phyloP scores from a whole-genome alignment of 208 protist genomes.

The Trypanosoma lewisi region DNA sequence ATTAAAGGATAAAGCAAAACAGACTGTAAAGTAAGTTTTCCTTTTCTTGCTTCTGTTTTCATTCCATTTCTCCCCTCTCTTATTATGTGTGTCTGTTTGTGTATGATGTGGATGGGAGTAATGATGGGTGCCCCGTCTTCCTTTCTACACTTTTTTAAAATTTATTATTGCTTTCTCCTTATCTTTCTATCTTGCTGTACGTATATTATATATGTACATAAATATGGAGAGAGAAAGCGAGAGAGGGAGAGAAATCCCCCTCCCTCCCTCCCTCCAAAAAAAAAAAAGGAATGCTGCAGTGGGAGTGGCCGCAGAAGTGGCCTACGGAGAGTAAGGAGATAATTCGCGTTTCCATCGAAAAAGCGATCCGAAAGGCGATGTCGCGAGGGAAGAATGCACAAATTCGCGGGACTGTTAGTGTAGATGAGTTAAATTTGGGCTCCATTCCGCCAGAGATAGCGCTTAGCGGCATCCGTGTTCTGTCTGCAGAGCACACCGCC shows the following conservation, averaged over 20 bases:
- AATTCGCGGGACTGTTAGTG: conserved; percentile 70
- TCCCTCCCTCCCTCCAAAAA: too few relatives aligned
- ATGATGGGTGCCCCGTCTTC: too few relatives aligned
- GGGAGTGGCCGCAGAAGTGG: conserved; percentile 81
- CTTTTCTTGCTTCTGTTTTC: too few relatives aligned
- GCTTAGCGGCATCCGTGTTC: conserved; percentile 68
- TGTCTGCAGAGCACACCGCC: conserved; percentile 75
- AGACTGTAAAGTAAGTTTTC: not conserved
- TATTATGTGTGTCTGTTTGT: conserved; percentile 12
- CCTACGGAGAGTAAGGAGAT: conserved; percentile 58
- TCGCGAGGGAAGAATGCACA: conserved; percentile 54
- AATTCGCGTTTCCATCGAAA: conserved; percentile 69
- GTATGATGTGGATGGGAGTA: too few relatives aligned
- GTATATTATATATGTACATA: not conserved
- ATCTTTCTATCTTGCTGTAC: too few relatives aligned
- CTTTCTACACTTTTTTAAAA: too few relatives aligned
- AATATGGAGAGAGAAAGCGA: not conserved
- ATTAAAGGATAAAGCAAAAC: conserved; percentile 1
- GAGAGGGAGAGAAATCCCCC: not conserved
- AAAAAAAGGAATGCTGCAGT: conserved; percentile 80
- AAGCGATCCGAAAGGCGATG: conserved; percentile 71
- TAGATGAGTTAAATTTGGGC: conserved; percentile 75
- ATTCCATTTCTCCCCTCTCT: too few relatives aligned
- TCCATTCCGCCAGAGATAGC: conserved; percentile 65
- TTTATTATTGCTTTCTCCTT: too few relatives aligned